These are phyloP conservation scores for Dendrobium huoshanense DNA, from an alignment of 106 monocot genomes.

Conservation along the genomic window DNA sequence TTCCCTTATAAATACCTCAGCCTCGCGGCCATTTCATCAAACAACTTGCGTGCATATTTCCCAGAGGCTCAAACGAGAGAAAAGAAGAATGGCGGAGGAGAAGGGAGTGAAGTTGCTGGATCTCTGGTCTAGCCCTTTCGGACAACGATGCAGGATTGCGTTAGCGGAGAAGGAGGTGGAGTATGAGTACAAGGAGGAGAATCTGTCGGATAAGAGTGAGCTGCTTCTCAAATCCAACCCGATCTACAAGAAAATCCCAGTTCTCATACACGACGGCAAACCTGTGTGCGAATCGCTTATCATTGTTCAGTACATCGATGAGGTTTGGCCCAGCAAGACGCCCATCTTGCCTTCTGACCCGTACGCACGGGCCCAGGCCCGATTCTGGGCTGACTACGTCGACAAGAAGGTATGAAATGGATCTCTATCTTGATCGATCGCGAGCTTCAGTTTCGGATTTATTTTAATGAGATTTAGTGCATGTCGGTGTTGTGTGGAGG, in stretches of 20 bases:
- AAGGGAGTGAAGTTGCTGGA: conserved; percentile 10
- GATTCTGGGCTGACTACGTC: conserved; percentile 50
- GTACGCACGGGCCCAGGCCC: conserved; percentile 24
- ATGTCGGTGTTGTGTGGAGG: no score
- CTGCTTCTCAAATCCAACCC: conserved; percentile 48
- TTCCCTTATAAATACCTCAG: neutral
- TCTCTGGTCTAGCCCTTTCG: conserved; percentile 11
- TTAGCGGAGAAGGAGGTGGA: conserved; percentile 7
- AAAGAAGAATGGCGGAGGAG: neutral
- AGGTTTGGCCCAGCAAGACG: conserved; percentile 6
- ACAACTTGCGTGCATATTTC: neutral
- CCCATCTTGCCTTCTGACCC: conserved; percentile 29
- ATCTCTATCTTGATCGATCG: neutral
- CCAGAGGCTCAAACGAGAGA: neutral
- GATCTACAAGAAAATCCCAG: conserved; percentile 56
- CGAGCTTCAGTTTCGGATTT: neutral
- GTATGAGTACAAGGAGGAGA: conserved; percentile 12
- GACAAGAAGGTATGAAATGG: conserved; percentile 34
- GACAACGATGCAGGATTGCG: neutral
- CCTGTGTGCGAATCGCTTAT: conserved; percentile 49
- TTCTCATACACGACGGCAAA: conserved; percentile 37
- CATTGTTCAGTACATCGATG: conserved; percentile 43
- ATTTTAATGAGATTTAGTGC: no score
- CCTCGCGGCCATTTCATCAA: neutral
- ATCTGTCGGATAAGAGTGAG: conserved; percentile 30